Evolutionary conservation across 768 basidiomycete genomes (phyloP).

Genomic region (Tricholoma saponaceum): DNA sequence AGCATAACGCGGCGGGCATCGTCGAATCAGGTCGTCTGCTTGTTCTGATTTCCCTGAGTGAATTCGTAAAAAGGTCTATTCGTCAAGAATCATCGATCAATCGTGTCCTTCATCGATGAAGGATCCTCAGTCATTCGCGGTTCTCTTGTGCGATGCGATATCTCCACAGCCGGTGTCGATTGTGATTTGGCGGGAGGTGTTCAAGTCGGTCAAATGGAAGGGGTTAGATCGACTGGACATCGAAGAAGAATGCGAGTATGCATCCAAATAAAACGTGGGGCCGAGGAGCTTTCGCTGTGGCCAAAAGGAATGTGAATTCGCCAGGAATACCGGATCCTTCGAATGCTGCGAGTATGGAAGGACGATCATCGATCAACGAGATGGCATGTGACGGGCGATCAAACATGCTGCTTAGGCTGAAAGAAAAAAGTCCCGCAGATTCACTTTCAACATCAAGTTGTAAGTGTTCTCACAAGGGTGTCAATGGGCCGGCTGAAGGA

Average conservation of each 20-base stretch:
- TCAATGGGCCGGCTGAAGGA: conserved; percentile 10
- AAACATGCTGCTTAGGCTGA: conserved; percentile 23
- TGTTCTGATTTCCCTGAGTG: conserved; percentile 1
- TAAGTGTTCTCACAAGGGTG: conserved; percentile 17
- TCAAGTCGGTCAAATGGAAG: conserved; percentile 8
- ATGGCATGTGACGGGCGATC: conserved; percentile 26
- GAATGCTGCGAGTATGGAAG: conserved; percentile 22
- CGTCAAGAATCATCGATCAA: conserved; percentile 37
- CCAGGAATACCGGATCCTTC: conserved; percentile 29
- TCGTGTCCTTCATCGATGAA: conserved; percentile 26
- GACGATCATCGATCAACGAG: conserved; percentile 46
- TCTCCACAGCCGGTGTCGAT: conserved; percentile 4
- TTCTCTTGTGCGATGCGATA: conserved; percentile 10
- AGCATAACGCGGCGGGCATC: conserved; percentile 13
- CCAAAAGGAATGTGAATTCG: conserved; percentile 20
- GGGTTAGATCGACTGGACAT: conserved; percentile 22
- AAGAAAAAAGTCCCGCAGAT: conserved; percentile 12
- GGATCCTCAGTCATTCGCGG: conserved; percentile 19
- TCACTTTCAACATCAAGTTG: conserved; percentile 26
- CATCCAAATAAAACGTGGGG: conserved; percentile 24
- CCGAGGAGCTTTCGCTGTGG: conserved; percentile 9
- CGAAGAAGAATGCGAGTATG: conserved; percentile 16
- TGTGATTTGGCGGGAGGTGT: conserved; percentile 7
- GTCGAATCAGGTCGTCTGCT: conserved; percentile 12
- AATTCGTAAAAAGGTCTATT: conserved; percentile 21